Percentiles rank a stretch among this genome's conserved stretches.
Evolutionary conservation across 768 basidiomycete species (phyloP).

Genomic region (Tricholoma hemisulphureum): DNA sequence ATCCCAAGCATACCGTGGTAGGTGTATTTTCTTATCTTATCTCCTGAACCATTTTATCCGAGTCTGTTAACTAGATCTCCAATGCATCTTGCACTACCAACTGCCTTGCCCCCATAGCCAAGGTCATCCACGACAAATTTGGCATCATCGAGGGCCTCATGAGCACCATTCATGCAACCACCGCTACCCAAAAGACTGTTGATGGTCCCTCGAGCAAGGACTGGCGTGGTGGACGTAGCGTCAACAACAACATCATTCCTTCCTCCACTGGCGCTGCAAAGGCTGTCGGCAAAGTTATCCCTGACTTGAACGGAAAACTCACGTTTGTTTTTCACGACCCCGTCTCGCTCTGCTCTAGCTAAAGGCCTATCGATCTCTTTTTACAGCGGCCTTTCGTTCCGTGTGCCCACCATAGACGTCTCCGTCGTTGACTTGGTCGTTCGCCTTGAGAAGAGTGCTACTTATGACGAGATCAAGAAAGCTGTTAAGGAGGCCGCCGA

Average conservation of each 20-base stretch:
- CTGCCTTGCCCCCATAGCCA: slow-evolving; percentile 98
- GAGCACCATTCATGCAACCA: slow-evolving; percentile 98
- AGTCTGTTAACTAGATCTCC: slow-evolving; percentile 60
- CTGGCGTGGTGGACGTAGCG: slow-evolving; percentile 96
- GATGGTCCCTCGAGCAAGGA: slow-evolving; percentile 95
- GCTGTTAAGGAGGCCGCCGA: slow-evolving; percentile 78
- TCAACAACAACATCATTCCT: slow-evolving; percentile 98
- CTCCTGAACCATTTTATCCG: not conserved
- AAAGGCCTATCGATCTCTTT: not conserved
- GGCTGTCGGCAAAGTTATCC: slow-evolving; percentile 98
- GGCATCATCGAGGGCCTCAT: slow-evolving; percentile 96
- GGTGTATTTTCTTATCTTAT: slow-evolving; percentile 35
- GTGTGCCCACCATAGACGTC: slow-evolving; percentile 93
- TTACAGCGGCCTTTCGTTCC: slow-evolving; percentile 87
- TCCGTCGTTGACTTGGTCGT: slow-evolving; percentile 98
- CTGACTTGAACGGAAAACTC: slow-evolving; percentile 93
- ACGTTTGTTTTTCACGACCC: slow-evolving; percentile 55
- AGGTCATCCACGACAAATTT: slow-evolving; percentile 96
- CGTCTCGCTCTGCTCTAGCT: not conserved
- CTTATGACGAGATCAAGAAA: slow-evolving; percentile 90
- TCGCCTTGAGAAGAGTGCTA: slow-evolving; percentile 80
- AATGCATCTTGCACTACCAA: slow-evolving; percentile 99
- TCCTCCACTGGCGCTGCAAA: slow-evolving; percentile 99
- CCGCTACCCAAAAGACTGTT: slow-evolving; percentile 93
- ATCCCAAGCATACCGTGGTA: slow-evolving; percentile 83